A percentile compares a stretch with the other conserved stretches of the same genome.
Evolutionary conservation across 257 asterid genomes (phyloP).

Genomic region (Gynochthodes officinalis): DNA sequence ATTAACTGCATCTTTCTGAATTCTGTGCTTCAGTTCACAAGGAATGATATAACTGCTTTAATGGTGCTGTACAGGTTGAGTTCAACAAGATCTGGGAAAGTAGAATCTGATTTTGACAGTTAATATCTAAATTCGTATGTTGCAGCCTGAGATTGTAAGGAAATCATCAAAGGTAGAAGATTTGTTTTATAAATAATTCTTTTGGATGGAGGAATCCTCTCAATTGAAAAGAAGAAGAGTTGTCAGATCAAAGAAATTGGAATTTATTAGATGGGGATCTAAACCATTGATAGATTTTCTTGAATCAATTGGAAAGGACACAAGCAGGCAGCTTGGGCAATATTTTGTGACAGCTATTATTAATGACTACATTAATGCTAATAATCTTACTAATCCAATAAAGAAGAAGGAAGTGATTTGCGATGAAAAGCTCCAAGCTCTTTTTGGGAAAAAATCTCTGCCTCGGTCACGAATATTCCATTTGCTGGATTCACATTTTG

Average conservation of each 20-base stretch:
- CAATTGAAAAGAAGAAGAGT: conserved; percentile 56
- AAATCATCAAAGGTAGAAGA: no score
- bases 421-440: conserved; percentile 58
- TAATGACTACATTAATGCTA: conserved; percentile 47
- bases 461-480: conserved; percentile 49
- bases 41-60: no score
- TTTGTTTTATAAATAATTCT: not conserved
- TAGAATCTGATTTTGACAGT: no score
- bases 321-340: conserved; percentile 41
- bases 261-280: conserved; percentile 75
- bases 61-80: no score
- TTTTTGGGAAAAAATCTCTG: conserved; percentile 59
- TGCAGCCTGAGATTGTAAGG: no score
- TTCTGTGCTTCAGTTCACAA: no score
- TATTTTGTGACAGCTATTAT: conserved; percentile 52
- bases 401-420: conserved; percentile 69
- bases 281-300: conserved; percentile 74
- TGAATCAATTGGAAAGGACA: conserved; percentile 60
- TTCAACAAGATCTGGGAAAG: no score
- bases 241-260: conserved; percentile 42
- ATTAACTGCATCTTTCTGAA: no score
- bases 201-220: conserved; percentile 60
- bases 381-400: conserved; percentile 45
- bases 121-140: no score
- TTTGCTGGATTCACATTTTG: conserved; percentile 72